Base-by-base conservation (phyloP, 768 basidiomycete genomes). In the Clitopilus hobsonii region DNA sequence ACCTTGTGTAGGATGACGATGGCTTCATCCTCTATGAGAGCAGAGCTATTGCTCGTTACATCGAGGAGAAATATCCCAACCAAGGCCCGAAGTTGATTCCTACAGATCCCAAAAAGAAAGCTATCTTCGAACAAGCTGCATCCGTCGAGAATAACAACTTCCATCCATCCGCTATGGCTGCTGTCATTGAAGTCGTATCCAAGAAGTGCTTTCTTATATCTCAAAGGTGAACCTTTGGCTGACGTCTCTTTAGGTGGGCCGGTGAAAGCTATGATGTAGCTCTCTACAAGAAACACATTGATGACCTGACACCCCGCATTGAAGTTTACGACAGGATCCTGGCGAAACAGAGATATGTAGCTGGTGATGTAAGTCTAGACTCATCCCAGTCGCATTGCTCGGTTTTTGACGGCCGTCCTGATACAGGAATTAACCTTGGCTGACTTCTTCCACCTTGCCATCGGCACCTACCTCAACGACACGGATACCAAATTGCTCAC, bases 11-110 rank as follows among this genome's bases (percentile, higher is more conserved):
- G 77, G 73, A 83, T 51, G 85, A 88, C 22, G 84, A 83, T 32
- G 86, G 84, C 3, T 81, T 88, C 65, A 68, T 78, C 54, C 61
- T 90, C n/a, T 87, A 78, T 67, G 85, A 86, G 62, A 78, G 76
- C 32, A 80, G 84, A 25, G 84, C 84, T 0, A 86, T 88, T 51
- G 63, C 63, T 6, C 79, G 83, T n/a, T 89, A 88, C 65, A 64
- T 88, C 58, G 78, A 74, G 25, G 67, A 67, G 55, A 88, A 86
- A 62, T 81, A 85, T 58, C 65, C 75, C 0, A 45, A 68, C 49
- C 77, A 83, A 60, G 84, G 83, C 36, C 71, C 77, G 2, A 54
- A 64, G 5, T 72, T 87, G 32, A 68, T 85, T 38, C 86, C 87
- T 3, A 62, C 63, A 3, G 71, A 72, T 10, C 32, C 69, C 6